Conservation (phyloP, 345 rosid species). For the Euphorbia tirucalli region DNA sequence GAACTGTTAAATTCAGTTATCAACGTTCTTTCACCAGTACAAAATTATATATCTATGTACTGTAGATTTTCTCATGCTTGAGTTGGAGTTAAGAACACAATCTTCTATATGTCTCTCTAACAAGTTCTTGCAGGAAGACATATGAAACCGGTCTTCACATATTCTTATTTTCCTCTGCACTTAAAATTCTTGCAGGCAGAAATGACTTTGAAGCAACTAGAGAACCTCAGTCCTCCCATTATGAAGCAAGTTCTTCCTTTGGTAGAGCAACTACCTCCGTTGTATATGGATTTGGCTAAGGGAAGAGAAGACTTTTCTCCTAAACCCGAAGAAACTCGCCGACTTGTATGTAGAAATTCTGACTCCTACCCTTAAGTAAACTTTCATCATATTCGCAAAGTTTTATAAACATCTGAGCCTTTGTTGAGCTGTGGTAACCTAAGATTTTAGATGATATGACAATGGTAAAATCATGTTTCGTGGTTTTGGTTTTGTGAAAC, state of each 20-base stretch:
- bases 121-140: neutral
- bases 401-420: neutral
- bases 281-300: constrained; percentile 87
- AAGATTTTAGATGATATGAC: neutral
- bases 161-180: neutral
- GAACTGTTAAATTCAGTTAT: no score
- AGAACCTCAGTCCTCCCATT: constrained; percentile 84
- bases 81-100: neutral
- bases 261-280: constrained; percentile 92
- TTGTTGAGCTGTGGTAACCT: neutral
- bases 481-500: neutral
- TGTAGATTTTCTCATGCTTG: neutral
- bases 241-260: constrained; percentile 95
- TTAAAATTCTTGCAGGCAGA: constrained; percentile 64
- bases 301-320: constrained; percentile 97
- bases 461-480: neutral
- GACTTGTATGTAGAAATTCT: constrained; percentile 65
- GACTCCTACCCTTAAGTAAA: neutral
- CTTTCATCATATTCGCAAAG: neutral
- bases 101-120: neutral
- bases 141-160: neutral
- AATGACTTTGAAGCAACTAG: constrained; percentile 88
- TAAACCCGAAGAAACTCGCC: constrained; percentile 93
- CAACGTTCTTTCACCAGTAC: no score
- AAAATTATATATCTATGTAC: no score